A percentile compares a stretch with the other conserved stretches of the same genome.
Evolutionary conservation across 2,329 filamentous ascomycete species (phyloP).

Genomic region (Fusarium sp.): DNA sequence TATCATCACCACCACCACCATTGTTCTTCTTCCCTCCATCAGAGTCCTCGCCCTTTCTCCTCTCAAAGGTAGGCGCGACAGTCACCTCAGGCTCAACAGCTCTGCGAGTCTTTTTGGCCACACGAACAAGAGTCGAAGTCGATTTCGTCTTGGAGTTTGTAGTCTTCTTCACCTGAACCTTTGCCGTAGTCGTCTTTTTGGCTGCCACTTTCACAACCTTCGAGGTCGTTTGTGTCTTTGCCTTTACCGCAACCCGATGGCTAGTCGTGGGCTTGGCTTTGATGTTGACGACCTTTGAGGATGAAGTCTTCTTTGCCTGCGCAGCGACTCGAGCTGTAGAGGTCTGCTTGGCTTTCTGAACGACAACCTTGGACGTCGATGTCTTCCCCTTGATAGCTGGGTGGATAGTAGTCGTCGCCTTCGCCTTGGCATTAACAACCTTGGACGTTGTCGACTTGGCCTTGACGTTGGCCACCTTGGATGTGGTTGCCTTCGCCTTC

Average conservation of each 20-base stretch:
- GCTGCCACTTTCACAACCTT: background rate
- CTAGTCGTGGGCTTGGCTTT: background rate
- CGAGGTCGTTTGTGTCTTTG: background rate
- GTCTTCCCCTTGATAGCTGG: background rate
- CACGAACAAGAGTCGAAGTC: background rate
- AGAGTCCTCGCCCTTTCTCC: background rate
- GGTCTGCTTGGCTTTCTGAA: background rate
- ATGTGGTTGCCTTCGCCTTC: background rate
- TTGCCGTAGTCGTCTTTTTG: background rate
- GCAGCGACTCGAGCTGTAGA: background rate
- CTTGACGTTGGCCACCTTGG: background rate
- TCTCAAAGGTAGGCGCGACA: background rate
- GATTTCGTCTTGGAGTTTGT: background rate
- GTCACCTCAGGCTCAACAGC: background rate
- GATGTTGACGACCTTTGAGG: background rate
- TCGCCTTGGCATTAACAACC: background rate
- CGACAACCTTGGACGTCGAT: background rate
- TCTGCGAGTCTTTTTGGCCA: background rate
- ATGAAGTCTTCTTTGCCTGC: background rate
- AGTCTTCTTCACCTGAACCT: background rate
- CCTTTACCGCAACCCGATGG: background rate
- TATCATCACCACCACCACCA: background rate
- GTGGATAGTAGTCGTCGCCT: background rate
- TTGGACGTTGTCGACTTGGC: background rate
- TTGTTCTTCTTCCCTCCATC: background rate